These are phyloP conservation scores for Botrytis porri DNA, from an alignment of 2,329 filamentous ascomycete genomes.

Conservation along the genomic window DNA sequence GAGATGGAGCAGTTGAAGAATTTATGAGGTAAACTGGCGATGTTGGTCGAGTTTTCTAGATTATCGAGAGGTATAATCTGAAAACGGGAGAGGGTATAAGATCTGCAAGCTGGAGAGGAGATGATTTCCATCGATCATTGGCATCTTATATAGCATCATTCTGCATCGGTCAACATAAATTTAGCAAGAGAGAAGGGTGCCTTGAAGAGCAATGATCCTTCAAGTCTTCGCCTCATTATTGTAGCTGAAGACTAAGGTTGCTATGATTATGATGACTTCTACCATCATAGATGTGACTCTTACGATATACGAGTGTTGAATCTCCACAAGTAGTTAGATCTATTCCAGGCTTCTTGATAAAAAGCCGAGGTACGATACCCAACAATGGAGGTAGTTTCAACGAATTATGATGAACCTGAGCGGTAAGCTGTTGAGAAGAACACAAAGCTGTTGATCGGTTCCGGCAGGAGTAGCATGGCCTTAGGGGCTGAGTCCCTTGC, in stretches of 20 bases:
- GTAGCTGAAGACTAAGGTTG: conserved; percentile 18
- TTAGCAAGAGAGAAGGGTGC: conserved; percentile 27
- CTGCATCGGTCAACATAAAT: conserved; percentile 34
- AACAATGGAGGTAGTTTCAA: not conserved
- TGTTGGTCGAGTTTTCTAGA: not conserved
- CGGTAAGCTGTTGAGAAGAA: not conserved
- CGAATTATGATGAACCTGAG: not conserved
- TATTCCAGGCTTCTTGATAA: conserved; percentile 9
- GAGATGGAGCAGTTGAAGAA: not conserved
- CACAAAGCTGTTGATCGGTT: not conserved
- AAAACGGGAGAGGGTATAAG: not conserved
- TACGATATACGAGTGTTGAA: conserved; percentile 16
- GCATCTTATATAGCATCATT: conserved; percentile 9
- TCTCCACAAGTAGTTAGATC: not conserved
- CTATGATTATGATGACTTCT: not conserved
- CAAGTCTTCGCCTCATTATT: conserved; percentile 15
- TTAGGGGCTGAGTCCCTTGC: conserved; percentile 3
- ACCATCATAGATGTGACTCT: conserved; percentile 1
- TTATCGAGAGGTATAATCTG: not conserved
- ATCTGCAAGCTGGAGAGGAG: not conserved
- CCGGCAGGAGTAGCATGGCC: not conserved
- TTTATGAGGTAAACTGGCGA: not conserved
- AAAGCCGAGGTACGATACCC: not conserved
- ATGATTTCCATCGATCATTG: not conserved
- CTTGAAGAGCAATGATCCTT: conserved; percentile 10